Evolutionary conservation across 2,329 filamentous ascomycete genomes (phyloP).

Genomic region (Colletotrichum sp.): DNA sequence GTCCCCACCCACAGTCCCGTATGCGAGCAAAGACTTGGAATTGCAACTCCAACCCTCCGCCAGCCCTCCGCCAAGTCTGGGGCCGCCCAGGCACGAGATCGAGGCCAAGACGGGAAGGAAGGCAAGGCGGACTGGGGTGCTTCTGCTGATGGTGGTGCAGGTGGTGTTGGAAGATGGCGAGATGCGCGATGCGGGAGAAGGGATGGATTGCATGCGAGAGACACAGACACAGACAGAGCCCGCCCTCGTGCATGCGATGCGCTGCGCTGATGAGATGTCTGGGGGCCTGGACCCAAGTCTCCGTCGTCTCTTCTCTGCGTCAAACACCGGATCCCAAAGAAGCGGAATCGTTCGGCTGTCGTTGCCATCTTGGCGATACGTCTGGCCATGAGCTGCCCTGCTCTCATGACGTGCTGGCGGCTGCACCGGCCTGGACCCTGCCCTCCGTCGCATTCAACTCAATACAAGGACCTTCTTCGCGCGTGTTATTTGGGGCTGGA

Average conservation of each 20-base stretch:
- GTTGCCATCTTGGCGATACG: conserved; percentile 12
- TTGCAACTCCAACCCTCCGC: neutral
- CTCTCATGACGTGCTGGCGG: conserved; percentile 13
- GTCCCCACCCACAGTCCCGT: conserved; percentile 13
- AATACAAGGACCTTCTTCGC: neutral
- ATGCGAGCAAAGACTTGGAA: neutral
- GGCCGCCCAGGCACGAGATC: conserved; percentile 10
- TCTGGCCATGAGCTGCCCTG: neutral
- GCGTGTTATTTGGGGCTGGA: neutral
- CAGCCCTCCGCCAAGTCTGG: conserved; percentile 10
- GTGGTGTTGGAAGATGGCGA: neutral
- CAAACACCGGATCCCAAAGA: neutral
- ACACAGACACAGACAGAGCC: neutral
- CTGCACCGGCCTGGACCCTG: neutral
- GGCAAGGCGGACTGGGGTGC: neutral
- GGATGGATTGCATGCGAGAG: neutral
- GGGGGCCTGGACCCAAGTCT: neutral
- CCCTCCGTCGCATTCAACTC: neutral
- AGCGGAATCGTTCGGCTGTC: neutral
- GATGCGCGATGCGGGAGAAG: neutral
- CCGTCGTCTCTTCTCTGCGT: neutral
- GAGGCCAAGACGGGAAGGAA: conserved; percentile 19
- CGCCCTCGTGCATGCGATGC: neutral
- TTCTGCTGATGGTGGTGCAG: neutral
- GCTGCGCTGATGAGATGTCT: neutral